Base-by-base conservation (phyloP, 2,329 filamentous ascomycete species). In the Alternaria gansuensis region DNA sequence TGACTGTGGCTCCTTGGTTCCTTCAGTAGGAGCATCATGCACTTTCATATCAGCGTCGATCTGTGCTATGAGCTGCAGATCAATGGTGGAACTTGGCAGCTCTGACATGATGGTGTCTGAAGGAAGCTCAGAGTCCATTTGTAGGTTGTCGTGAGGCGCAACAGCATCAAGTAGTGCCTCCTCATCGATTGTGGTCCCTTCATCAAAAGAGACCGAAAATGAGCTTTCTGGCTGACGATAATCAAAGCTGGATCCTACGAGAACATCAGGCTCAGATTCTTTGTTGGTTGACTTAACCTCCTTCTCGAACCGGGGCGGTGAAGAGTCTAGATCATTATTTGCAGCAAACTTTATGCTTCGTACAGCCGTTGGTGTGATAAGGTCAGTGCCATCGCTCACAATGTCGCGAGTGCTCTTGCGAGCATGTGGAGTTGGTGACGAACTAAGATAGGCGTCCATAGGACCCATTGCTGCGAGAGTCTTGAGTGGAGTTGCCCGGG, bases 361-460 rank as follows among this genome's bases (percentile, higher is more conserved):
- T 14, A 70, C 60, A 46, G 70, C 66, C 24, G 67, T 72, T 8
- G 74, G 75, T 3, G 74, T 75, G 11, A 63, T 63, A 7, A 74
- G 43, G 36, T 59, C 68, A 4, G 65, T 71, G n/a, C 66, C 63
- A n/a, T 74, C 72, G 23, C 67, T 69, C 9, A 66, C 55, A 17
- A 71, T 61, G 6, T 72, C 64, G 23, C 68, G 69, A 26, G 56
- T 71, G 17, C 63, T 70, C 39, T 62, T 67, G 14, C 75, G 71
- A 51, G 68, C 62, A 36, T 73, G 69, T 21, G 75, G 75, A 9
- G 75, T 78, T 24, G 75, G 75, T 2, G 75, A 78, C 8, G 74
- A 78, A 24, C 73, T 74, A 28, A 76, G 64, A 51, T 69, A 77
- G 6, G 63, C 70, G 51, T 75, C 74, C 71, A 77, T 76, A 6